Evolutionary conservation across 371 early-diverging fungal genomes (phyloP), one percentile per base, ranked within the genome.

Genomic region (Syncephalastrum contaminatum): DNA sequence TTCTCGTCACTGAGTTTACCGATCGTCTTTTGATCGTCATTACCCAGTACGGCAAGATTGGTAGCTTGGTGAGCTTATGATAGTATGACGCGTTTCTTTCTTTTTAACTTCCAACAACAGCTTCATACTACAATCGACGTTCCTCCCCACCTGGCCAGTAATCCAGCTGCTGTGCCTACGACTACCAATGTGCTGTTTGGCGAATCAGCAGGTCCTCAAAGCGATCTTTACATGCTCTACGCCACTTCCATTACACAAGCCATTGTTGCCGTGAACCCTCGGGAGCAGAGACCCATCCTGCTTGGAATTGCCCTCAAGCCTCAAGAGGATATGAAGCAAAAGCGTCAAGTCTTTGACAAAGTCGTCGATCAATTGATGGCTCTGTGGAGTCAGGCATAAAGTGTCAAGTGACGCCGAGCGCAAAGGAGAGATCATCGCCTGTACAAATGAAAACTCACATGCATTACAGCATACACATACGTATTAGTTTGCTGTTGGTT

Each of bases 1-100:
- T 84, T 5, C 69, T 86, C 0, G 68, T 84, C 3, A 71, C 81
- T 10, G 83, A 86, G 0, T 88, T 83, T 49, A 42, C 64, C 3
- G 86, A 88, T 72, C 85, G 80, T 60, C 84, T 88, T 39, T 78
- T 89, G 43, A 71, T 86, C 46, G 60, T 88, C 6, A 68, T 87
- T 43, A 82, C 84, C 2, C 90, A 86, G 27, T 84, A 78, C 58
- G 84, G 84, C 49, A 78, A 72, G 54, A 79, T 83, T 43, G 86
- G 86, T 10, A 83, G 80, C 56, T 49, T 86, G 76, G 86, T 86
- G 73, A 53, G 51, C n/a, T 16, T 16, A 21, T n/a, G n/a, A n/a
- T 36, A 36, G 10, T 24, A 21, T 16, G 27, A 56, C 22, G 22
- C 36, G 42, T 30, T n/a, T 19, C 40, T 12, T 58, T 16, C 15